A percentile compares a stretch with the other conserved stretches of the same genome.
These are phyloP conservation scores for Tuber microsphaerosporum DNA, from an alignment of 495 filamentous ascomycete species.

Conservation along the genomic window DNA sequence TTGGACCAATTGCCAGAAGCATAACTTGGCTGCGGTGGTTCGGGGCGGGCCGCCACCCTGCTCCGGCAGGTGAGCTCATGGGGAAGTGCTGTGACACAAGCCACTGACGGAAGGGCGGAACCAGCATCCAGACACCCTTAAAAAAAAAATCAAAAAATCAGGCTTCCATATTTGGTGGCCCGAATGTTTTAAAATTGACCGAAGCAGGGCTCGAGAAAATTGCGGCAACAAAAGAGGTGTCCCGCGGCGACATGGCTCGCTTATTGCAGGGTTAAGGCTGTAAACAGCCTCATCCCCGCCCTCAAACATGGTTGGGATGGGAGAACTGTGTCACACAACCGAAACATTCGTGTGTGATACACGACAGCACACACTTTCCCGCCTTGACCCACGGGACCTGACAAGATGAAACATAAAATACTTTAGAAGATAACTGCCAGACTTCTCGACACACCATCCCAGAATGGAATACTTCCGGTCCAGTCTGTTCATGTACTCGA, in stretches of 20 bases:
- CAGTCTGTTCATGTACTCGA: background rate
- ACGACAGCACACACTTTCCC: background rate
- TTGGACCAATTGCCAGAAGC: conserved; percentile 3
- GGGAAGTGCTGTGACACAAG: conserved; percentile 22
- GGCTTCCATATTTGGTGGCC: background rate
- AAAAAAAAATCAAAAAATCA: background rate
- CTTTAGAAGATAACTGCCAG: conserved; percentile 1
- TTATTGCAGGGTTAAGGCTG: background rate
- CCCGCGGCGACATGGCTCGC: conserved; percentile 3
- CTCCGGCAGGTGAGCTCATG: conserved; percentile 7
- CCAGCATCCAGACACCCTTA: background rate
- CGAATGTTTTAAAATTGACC: background rate
- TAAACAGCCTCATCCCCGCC: conserved; percentile 1
- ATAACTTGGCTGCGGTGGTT: conserved; percentile 19
- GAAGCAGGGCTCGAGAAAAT: background rate
- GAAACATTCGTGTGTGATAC: background rate
- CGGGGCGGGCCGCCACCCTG: conserved; percentile 31
- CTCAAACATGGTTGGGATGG: background rate
- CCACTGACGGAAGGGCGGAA: conserved; percentile 16
- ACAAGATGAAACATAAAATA: background rate
- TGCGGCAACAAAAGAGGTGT: background rate
- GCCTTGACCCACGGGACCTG: background rate
- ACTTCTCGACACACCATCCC: background rate
- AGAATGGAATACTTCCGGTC: background rate
- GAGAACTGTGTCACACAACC: background rate